Conservation (phyloP, 192 early-diverging fungal genomes). For the Backusella tarrabulga region DNA sequence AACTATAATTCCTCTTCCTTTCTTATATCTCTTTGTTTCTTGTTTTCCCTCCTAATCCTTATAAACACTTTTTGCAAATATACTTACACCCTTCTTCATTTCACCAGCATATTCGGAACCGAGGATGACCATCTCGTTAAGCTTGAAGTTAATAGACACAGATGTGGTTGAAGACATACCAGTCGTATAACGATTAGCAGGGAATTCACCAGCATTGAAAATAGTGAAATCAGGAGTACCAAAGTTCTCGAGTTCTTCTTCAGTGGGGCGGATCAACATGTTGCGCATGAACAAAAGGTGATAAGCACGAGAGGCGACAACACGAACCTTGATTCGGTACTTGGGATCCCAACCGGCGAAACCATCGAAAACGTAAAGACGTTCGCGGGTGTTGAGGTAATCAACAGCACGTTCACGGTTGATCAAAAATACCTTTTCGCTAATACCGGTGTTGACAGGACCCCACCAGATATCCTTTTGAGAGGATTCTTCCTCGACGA, state of each 20-base stretch:
- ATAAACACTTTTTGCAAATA: not conserved
- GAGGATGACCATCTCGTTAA: conserved; percentile 95
- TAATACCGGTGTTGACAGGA: conserved; percentile 93
- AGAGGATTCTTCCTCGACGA: conserved; percentile 90
- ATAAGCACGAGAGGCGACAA: conserved; percentile 93
- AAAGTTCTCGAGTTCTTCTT: conserved; percentile 86
- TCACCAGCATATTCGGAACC: conserved; percentile 99
- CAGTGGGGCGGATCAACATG: conserved; percentile 96
- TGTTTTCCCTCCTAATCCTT: not conserved
- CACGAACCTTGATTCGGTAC: conserved; percentile 96
- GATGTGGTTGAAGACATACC: conserved; percentile 96
- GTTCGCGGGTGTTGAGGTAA: conserved; percentile 93
- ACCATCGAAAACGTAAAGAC: conserved; percentile 95
- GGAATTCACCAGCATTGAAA: conserved; percentile 94
- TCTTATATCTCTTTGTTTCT: not conserved
- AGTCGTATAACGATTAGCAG: conserved; percentile 89
- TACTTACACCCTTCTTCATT: conserved; percentile 96
- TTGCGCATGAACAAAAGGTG: conserved; percentile 98
- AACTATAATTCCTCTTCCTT: not conserved
- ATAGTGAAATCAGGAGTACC: conserved; percentile 98
- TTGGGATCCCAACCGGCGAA: conserved; percentile 98
- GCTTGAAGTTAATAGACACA: conserved; percentile 90
- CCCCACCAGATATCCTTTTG: conserved; percentile 97
- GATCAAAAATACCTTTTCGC: conserved; percentile 77
- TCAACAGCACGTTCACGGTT: conserved; percentile 95